Evolutionary conservation across 306 rosid species (phyloP).

Genomic region (Quercus agrifolia): DNA sequence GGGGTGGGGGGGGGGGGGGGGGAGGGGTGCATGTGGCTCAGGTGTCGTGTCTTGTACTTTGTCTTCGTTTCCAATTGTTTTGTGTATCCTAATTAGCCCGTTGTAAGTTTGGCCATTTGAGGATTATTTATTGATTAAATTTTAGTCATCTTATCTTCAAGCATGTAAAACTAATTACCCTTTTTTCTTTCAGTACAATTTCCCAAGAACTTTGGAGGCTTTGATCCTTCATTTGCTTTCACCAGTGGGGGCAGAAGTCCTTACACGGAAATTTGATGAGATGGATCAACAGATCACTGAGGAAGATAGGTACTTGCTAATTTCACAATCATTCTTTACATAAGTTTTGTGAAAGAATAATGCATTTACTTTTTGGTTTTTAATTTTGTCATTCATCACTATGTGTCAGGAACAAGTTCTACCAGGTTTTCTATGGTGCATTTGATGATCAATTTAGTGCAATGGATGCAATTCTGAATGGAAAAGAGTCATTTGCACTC

Average conservation of each 20-base stretch:
- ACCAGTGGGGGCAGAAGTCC: slow-evolving; percentile 87
- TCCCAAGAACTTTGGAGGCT: slow-evolving; percentile 95
- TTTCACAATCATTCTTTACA: slow-evolving; percentile 12
- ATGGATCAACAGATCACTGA: slow-evolving; percentile 62
- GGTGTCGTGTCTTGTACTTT: slow-evolving; percentile 14
- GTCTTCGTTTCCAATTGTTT: slow-evolving; percentile 11
- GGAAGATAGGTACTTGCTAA: slow-evolving; percentile 64
- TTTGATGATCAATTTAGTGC: slow-evolving; percentile 84
- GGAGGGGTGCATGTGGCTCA: neutral
- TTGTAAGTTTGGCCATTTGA: slow-evolving; percentile 8
- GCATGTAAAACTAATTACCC: slow-evolving; percentile 18
- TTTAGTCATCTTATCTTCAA: slow-evolving; percentile 10
- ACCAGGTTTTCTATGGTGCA: slow-evolving; percentile 70
- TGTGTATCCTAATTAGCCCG: neutral
- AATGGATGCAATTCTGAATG: slow-evolving; percentile 81
- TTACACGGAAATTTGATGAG: slow-evolving; percentile 84
- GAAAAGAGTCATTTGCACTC: slow-evolving; percentile 76
- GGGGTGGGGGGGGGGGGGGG: too few relatives aligned
- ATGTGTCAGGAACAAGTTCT: slow-evolving; percentile 58
- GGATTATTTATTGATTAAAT: slow-evolving; percentile 14
- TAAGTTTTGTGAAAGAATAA: slow-evolving; percentile 27
- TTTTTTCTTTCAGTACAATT: slow-evolving; percentile 51
- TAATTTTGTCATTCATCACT: slow-evolving; percentile 9
- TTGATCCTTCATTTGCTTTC: slow-evolving; percentile 80
- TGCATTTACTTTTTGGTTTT: slow-evolving; percentile 14